Evolutionary conservation across 108 stramenopile genomes (phyloP).

Genomic region (Nitzschia sp.): DNA sequence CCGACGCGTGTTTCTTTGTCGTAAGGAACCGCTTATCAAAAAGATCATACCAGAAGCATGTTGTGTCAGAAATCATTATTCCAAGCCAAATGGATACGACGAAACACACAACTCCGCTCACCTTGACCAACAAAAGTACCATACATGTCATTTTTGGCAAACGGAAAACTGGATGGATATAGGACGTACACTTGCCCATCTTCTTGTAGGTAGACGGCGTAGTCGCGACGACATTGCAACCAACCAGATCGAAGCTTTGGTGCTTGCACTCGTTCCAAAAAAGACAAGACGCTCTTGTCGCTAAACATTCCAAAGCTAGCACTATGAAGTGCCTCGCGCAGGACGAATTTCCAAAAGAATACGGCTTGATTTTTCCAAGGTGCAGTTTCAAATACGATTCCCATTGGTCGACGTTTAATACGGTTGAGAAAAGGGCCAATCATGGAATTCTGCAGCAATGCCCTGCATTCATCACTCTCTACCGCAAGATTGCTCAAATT

Average conservation of each 20-base stretch:
- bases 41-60: too few species aligned
- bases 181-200: conserved; percentile 69
- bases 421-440: conserved; percentile 64
- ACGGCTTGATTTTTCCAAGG: conserved; percentile 57
- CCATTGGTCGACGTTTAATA: conserved; percentile 66
- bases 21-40: conserved; percentile 38
- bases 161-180: conserved; percentile 73
- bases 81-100: too few species aligned
- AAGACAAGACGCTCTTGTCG: conserved; percentile 73
- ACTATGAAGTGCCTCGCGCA: conserved; percentile 76
- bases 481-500: conserved; percentile 78
- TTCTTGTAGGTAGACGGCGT: conserved; percentile 70
- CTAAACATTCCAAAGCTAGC: conserved; percentile 83
- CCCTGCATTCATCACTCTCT: conserved; percentile 82
- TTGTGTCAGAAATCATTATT: background rate
- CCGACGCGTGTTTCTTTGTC: conserved; percentile 52
- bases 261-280: conserved; percentile 50
- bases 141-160: conserved; percentile 50
- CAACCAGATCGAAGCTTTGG: conserved; percentile 57
- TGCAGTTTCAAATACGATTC: conserved; percentile 62
- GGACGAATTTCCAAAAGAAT: conserved; percentile 88
- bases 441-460: conserved; percentile 56
- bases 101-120: conserved; percentile 1
- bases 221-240: conserved; percentile 89
- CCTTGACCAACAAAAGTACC: conserved; percentile 12